A percentile compares a stretch with the other conserved stretches of the same genome.
Conservation (phyloP, 805 yeast species). For the Teunomyces pallodes region DNA sequence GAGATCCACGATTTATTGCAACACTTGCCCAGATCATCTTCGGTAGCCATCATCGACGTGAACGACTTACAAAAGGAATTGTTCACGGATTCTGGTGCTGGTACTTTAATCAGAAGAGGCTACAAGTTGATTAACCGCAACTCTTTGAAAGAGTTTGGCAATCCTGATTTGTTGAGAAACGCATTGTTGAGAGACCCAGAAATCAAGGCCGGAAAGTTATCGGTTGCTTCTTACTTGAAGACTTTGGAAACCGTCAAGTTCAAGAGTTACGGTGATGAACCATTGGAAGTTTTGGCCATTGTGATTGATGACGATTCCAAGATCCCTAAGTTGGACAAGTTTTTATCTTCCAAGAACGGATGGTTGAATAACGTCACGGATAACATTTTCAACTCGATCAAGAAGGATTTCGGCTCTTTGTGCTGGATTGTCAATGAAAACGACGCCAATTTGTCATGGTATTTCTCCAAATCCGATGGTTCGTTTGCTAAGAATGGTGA, state of each 20-base stretch:
- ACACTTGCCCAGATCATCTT: slow-evolving; percentile 92
- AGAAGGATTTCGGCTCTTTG: slow-evolving; percentile 66
- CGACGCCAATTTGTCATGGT: slow-evolving; percentile 89
- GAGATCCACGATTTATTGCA: slow-evolving; percentile 93
- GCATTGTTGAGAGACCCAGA: slow-evolving; percentile 78
- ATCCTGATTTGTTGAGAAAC: slow-evolving; percentile 72
- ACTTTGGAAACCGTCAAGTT: slow-evolving; percentile 60
- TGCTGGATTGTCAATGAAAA: slow-evolving; percentile 91
- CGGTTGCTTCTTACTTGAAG: slow-evolving; percentile 81
- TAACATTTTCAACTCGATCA: slow-evolving; percentile 81
- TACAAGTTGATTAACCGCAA: slow-evolving; percentile 76
- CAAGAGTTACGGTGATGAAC: slow-evolving; percentile 91
- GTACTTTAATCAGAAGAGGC: slow-evolving; percentile 97
- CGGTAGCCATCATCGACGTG: slow-evolving; percentile 96
- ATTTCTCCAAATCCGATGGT: slow-evolving; percentile 89
- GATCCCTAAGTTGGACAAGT: slow-evolving; percentile 76
- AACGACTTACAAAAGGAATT: slow-evolving; percentile 94
- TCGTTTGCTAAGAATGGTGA: slow-evolving; percentile 87
- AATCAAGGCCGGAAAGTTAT: slow-evolving; percentile 62
- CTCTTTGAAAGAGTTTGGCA: slow-evolving; percentile 64
- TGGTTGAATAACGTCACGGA: slow-evolving; percentile 98
- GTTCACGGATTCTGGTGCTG: slow-evolving; percentile 98
- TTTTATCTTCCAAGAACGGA: slow-evolving; percentile 82
- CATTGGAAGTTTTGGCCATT: slow-evolving; percentile 89
- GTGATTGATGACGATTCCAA: slow-evolving; percentile 53